Conservation (phyloP, 2,329 filamentous ascomycete species). For the Aspergillus arachidicola region DNA sequence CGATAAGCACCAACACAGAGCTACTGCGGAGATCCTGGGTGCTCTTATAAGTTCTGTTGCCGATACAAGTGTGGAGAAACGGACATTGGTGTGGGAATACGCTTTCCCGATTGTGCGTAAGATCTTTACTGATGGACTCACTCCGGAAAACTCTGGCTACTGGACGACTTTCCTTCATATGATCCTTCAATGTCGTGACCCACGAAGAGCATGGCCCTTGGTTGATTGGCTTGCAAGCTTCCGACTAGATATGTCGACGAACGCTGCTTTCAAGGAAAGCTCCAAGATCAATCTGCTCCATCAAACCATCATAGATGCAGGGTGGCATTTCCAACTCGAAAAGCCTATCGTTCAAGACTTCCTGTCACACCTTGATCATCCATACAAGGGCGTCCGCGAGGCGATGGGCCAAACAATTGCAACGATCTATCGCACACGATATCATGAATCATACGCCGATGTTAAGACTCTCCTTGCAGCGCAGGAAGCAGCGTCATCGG, state of each 20-base stretch:
- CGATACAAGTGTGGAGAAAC: constrained; percentile 73
- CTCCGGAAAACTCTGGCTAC: constrained; percentile 90
- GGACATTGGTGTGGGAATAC: constrained; percentile 81
- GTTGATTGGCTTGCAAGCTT: constrained; percentile 82
- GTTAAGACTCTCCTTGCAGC: constrained; percentile 73
- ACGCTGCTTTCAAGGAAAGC: constrained; percentile 98
- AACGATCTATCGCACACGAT: constrained; percentile 84
- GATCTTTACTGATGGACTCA: constrained; percentile 88
- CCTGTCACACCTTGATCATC: constrained; percentile 87
- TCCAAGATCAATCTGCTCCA: constrained; percentile 92
- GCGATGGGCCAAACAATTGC: constrained; percentile 88
- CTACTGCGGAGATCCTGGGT: constrained; percentile 89
- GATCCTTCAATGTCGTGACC: constrained; percentile 84
- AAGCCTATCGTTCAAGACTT: constrained; percentile 89
- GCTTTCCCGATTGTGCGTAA: constrained; percentile 83
- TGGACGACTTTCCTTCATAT: constrained; percentile 95
- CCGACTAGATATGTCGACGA: constrained; percentile 88
- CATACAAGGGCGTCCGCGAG: constrained; percentile 96
- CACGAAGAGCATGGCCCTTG: constrained; percentile 81
- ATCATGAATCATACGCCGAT: constrained; percentile 89
- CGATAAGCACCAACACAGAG: constrained; percentile 96
- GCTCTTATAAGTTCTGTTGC: constrained; percentile 79
- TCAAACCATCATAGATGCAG: constrained; percentile 80
- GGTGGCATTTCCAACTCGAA: constrained; percentile 94
- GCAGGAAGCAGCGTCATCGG: constrained; percentile 78